A percentile compares a stretch with the other conserved stretches of the same genome.
Evolutionary conservation across 495 filamentous ascomycete species (phyloP).

Genomic region (Aspergillus incahuasiensis): DNA sequence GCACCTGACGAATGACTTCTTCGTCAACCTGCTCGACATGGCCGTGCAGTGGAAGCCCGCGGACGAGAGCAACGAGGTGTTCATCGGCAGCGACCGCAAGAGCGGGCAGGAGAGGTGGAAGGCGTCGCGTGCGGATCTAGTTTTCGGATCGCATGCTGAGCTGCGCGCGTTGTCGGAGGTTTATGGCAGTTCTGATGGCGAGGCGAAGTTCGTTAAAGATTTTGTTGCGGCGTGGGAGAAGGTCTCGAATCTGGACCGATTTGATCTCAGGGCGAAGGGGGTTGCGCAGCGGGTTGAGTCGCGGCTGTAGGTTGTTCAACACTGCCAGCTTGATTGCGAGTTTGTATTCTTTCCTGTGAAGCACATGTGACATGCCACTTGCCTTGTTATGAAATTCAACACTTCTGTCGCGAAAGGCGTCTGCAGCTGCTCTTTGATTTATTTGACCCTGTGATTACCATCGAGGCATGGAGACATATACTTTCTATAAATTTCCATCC

Average conservation of each 20-base stretch:
- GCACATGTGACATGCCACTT: no score
- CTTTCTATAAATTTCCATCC: no score
- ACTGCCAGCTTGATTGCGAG: no score
- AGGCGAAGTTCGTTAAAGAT: conserved; percentile 62
- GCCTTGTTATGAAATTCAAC: no score
- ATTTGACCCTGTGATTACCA: no score
- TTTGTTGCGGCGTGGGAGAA: conserved; percentile 68
- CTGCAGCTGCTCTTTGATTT: no score
- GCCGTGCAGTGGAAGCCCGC: conserved; percentile 57
- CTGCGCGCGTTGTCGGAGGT: conserved; percentile 64
- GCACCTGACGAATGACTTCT: conserved; percentile 69
- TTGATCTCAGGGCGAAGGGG: conserved; percentile 38
- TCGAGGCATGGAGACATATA: no score
- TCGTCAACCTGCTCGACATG: conserved; percentile 67
- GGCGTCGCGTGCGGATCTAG: conserved; percentile 61
- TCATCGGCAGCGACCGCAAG: conserved; percentile 61
- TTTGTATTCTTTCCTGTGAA: no score
- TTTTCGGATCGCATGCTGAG: conserved; percentile 68
- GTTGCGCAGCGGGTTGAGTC: neutral
- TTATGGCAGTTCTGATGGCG: conserved; percentile 50
- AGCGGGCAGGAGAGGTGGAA: conserved; percentile 64
- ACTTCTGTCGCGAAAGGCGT: no score
- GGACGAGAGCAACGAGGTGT: conserved; percentile 45
- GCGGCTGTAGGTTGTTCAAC: neutral
- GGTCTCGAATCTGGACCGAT: conserved; percentile 67